Percentiles rank a stretch among this genome's conserved stretches.
phyloP scores from a whole-genome alignment of 805 yeast genomes.

The Yamadazyma sp. region DNA sequence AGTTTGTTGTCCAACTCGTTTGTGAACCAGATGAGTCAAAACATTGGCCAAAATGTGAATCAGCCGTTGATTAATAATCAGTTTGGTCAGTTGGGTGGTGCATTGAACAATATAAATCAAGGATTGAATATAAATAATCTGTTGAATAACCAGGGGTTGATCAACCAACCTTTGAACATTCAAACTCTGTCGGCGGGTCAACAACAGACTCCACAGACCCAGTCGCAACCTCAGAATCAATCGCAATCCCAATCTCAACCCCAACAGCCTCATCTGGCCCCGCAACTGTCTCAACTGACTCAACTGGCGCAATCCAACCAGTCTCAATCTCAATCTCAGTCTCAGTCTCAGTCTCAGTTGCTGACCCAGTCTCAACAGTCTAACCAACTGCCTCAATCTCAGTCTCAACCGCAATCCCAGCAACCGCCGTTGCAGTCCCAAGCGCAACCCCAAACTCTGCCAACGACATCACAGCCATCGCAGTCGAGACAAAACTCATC shows the following conservation, averaged over 20 bases:
- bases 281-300: no score
- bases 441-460: neutral
- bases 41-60: no score
- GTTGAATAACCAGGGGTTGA: no score
- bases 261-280: neutral
- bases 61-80: conserved; percentile 9
- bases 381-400: conserved; percentile 1
- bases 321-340: neutral
- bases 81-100: conserved; percentile 3
- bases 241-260: neutral
- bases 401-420: conserved; percentile 1
- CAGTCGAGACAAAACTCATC: neutral
- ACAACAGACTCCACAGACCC: neutral
- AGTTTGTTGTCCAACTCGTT: conserved; percentile 17
- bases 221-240: neutral
- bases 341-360: conserved; percentile 1
- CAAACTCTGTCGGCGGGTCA: no score
- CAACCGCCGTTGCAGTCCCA: no score
- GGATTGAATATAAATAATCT: no score
- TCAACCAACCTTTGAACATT: no score
- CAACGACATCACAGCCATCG: neutral
- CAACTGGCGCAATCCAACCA: conserved; percentile 4
- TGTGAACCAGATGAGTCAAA: conserved; percentile 12
- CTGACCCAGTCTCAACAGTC: conserved; percentile 5
- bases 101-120: conserved; percentile 1